These are phyloP conservation scores for Starmerella asiatica DNA, from an alignment of 805 yeast species.

Conservation along the genomic window DNA sequence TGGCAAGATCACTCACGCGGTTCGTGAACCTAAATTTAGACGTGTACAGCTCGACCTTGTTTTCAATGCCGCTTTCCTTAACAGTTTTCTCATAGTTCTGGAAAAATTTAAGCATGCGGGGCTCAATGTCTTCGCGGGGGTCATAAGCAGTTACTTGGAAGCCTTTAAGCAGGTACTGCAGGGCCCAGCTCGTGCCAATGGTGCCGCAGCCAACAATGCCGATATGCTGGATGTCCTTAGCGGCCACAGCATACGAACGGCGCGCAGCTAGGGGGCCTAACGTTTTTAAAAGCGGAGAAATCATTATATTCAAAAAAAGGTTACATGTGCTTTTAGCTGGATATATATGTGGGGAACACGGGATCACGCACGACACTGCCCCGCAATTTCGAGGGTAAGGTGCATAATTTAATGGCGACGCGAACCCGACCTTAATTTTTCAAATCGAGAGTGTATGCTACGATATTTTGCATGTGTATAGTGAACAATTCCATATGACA, in stretches of 20 bases:
- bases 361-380: not conserved
- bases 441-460: too few species aligned
- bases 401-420: too few species aligned
- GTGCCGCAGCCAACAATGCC: constrained; percentile 14
- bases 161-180: constrained; percentile 9
- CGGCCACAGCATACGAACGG: not conserved
- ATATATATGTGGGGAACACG: not conserved
- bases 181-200: constrained; percentile 14
- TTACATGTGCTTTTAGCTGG: not conserved
- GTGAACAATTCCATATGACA: too few species aligned
- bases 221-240: constrained; percentile 5
- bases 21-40: constrained; percentile 6
- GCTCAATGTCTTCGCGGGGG: constrained; percentile 7
- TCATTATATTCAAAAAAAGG: not conserved
- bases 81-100: constrained; percentile 6
- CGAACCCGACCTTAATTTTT: too few species aligned
- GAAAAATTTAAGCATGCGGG: constrained; percentile 7
- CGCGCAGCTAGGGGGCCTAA: not conserved
- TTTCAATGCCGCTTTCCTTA: constrained; percentile 7
- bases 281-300: not conserved
- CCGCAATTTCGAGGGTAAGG: not conserved
- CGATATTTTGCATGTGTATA: too few species aligned
- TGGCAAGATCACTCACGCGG: constrained; percentile 1
- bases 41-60: not conserved
- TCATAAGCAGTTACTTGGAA: constrained; percentile 10